Evolutionary conservation across 2,329 filamentous ascomycete genomes (phyloP).

Genomic region (Stemphylium lycopersici): DNA sequence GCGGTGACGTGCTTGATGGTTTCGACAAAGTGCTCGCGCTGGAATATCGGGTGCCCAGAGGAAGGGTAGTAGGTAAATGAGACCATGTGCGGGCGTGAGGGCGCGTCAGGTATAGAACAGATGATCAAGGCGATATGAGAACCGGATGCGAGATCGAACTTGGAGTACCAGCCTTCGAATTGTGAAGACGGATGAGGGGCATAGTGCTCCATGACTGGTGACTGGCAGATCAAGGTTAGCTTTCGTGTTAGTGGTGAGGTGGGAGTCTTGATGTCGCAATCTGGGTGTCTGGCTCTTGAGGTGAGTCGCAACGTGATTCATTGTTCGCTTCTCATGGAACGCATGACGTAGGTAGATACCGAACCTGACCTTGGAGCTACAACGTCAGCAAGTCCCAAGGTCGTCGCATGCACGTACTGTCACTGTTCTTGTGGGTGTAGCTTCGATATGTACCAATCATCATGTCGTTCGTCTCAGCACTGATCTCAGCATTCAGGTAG

Average conservation of each 20-base stretch:
- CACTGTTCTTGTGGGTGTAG: too few relatives aligned
- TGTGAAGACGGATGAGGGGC: slow-evolving; percentile 50
- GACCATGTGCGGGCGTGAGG: slow-evolving; percentile 51
- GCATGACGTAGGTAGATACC: slow-evolving; percentile 29
- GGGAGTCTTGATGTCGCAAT: neutral
- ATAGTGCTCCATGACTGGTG: slow-evolving; percentile 49
- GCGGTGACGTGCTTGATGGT: slow-evolving; percentile 45
- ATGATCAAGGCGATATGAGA: slow-evolving; percentile 55
- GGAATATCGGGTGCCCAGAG: slow-evolving; percentile 42
- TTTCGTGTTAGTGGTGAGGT: neutral
- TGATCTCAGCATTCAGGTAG: too few relatives aligned
- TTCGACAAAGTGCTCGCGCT: slow-evolving; percentile 53
- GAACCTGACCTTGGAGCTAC: slow-evolving; percentile 12
- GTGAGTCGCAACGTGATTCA: neutral
- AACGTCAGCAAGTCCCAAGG: neutral
- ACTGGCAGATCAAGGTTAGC: too few relatives aligned
- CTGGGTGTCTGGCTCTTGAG: neutral
- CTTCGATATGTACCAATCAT: too few relatives aligned
- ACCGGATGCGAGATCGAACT: slow-evolving; percentile 56
- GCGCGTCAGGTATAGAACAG: slow-evolving; percentile 54
- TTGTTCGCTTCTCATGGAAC: slow-evolving; percentile 1
- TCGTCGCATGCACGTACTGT: too few relatives aligned
- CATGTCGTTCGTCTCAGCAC: too few relatives aligned
- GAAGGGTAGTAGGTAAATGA: slow-evolving; percentile 58
- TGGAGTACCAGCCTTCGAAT: slow-evolving; percentile 60